These are phyloP conservation scores for Chaetoscypha palmicola DNA, from an alignment of 2,329 filamentous ascomycete species.

Conservation along the genomic window DNA sequence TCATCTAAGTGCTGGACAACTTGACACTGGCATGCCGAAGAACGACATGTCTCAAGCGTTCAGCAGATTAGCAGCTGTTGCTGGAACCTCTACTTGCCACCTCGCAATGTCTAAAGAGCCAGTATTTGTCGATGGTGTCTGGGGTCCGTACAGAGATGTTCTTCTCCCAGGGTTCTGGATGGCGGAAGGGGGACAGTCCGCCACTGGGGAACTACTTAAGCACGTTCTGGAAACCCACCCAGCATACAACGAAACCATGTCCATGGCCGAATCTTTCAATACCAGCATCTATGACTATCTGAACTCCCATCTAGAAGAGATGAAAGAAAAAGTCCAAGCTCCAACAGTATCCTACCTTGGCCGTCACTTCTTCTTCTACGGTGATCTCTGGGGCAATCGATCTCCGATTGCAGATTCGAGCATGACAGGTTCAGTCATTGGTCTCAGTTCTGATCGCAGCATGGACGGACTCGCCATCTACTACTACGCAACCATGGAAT, in stretches of 20 bases:
- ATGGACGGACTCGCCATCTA: constrained; percentile 81
- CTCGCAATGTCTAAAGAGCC: constrained; percentile 90
- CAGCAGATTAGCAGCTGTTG: constrained; percentile 84
- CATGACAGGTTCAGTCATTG: constrained; percentile 88
- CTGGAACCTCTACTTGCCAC: constrained; percentile 95
- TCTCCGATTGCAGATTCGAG: constrained; percentile 86
- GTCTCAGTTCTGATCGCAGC: constrained; percentile 78
- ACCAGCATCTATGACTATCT: constrained; percentile 93
- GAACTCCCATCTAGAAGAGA: constrained; percentile 74
- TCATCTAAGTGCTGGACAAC: constrained; percentile 59
- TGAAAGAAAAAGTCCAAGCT: constrained; percentile 61
- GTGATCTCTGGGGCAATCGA: constrained; percentile 93
- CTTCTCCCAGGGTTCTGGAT: constrained; percentile 91
- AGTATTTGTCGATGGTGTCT: constrained; percentile 91
- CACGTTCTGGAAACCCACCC: constrained; percentile 94
- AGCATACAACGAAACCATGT: constrained; percentile 72
- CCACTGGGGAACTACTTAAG: constrained; percentile 88
- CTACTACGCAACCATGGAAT: constrained; percentile 96
- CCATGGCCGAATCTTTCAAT: constrained; percentile 72
- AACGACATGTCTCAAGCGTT: constrained; percentile 93
- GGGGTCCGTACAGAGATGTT: constrained; percentile 95
- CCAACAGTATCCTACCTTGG: constrained; percentile 79
- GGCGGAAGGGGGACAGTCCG: constrained; percentile 93
- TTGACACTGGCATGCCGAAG: constrained; percentile 60
- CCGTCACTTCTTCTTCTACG: constrained; percentile 97